Evolutionary conservation across 495 filamentous ascomycete genomes (phyloP).

Genomic region (Beverwykella pulmonaria): DNA sequence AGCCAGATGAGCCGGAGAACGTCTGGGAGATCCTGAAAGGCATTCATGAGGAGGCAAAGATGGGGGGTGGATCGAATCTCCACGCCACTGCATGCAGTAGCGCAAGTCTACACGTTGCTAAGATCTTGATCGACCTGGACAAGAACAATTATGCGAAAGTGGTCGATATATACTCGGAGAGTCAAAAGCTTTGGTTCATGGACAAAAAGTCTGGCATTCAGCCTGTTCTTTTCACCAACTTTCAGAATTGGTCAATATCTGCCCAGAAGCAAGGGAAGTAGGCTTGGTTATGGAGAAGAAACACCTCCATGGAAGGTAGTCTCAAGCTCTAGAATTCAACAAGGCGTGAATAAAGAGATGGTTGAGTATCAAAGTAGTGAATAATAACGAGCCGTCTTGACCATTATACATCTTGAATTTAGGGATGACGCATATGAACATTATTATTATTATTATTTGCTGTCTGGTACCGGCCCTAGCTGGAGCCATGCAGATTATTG

Average conservation of each 20-base stretch:
- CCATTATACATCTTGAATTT: too few species aligned
- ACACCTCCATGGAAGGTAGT: too few species aligned
- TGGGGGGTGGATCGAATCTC: constrained; percentile 60
- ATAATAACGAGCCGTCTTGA: too few species aligned
- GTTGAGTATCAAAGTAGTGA: too few species aligned
- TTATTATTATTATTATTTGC: too few species aligned
- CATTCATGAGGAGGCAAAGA: constrained; percentile 70
- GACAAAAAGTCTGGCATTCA: constrained; percentile 62
- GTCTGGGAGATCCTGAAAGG: constrained; percentile 60
- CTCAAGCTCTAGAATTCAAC: too few species aligned
- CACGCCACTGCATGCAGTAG: constrained; percentile 63
- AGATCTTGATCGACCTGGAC: constrained; percentile 58
- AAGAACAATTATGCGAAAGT: constrained; percentile 52
- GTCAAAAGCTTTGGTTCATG: constrained; percentile 57
- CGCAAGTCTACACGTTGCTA: constrained; percentile 65
- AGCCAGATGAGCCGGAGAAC: constrained; percentile 30
- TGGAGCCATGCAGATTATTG: too few species aligned
- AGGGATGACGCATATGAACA: too few species aligned
- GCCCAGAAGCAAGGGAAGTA: constrained; percentile 33
- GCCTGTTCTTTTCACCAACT: constrained; percentile 66
- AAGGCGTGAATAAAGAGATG: too few species aligned
- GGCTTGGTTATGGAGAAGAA: not conserved
- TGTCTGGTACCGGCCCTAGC: too few species aligned
- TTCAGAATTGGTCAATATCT: constrained; percentile 62
- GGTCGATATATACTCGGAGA: constrained; percentile 61